Conservation (phyloP, 108 stramenopile genomes). For the Skeletonema marinoi region DNA sequence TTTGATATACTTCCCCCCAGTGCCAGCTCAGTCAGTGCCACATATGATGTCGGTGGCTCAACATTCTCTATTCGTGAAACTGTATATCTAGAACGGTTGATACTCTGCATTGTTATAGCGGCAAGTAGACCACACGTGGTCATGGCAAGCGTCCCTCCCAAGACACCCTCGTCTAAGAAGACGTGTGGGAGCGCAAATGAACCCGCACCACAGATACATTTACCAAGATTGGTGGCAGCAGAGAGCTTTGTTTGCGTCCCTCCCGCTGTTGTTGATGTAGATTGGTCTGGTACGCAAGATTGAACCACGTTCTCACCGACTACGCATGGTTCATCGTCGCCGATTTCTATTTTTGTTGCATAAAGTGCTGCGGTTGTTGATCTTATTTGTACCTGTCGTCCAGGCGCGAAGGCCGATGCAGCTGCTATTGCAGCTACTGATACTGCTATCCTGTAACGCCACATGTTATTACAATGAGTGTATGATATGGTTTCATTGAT, state of each 20-base stretch:
- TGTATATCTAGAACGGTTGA: slow-evolving; percentile 28
- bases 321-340: slow-evolving; percentile 32
- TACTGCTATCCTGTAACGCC: background rate
- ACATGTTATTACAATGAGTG: background rate
- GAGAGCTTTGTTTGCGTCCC: slow-evolving; percentile 50
- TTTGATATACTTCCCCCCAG: slow-evolving; percentile 26
- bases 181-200: slow-evolving; percentile 56
- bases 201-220: slow-evolving; percentile 61
- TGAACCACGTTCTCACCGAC: slow-evolving; percentile 21
- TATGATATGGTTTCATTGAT: no score
- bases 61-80: background rate
- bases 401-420: background rate
- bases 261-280: background rate
- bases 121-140: slow-evolving; percentile 40
- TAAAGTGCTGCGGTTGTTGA: background rate
- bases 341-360: background rate
- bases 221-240: slow-evolving; percentile 46
- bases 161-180: slow-evolving; percentile 53
- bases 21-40: slow-evolving; percentile 36
- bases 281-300: slow-evolving; percentile 4
- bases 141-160: slow-evolving; percentile 53
- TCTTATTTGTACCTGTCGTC: background rate
- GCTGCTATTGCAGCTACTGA: background rate
- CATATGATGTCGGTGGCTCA: slow-evolving; percentile 36
- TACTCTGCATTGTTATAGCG: slow-evolving; percentile 35